Conservation (phyloP, 1,284 basidiomycete species). For the Cutaneotrichosporon arboriforme region DNA sequence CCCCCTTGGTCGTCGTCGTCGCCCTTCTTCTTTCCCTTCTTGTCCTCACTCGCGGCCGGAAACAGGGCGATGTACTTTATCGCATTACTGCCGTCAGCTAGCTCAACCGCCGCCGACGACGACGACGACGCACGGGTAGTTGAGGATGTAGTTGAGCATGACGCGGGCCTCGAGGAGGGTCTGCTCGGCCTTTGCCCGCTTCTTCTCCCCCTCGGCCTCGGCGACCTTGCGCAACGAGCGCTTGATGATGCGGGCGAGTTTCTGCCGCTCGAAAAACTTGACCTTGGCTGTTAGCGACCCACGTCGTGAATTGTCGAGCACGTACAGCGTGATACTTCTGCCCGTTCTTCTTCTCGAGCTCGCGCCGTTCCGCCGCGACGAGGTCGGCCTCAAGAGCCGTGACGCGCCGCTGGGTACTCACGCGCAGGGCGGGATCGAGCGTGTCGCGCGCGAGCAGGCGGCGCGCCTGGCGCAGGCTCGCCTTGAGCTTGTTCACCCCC, state of each 20-base stretch:
- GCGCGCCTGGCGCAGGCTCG: constrained; percentile 68
- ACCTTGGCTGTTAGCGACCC: constrained; percentile 41
- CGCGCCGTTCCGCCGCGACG: constrained; percentile 55
- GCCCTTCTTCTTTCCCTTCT: constrained; percentile 3
- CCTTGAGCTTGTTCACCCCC: constrained; percentile 62
- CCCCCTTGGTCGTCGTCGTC: constrained; percentile 18
- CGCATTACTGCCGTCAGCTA: constrained; percentile 56
- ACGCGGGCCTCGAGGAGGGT: constrained; percentile 61
- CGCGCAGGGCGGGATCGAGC: constrained; percentile 68
- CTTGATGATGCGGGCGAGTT: constrained; percentile 66
- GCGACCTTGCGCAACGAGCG: constrained; percentile 56
- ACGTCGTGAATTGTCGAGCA: background rate
- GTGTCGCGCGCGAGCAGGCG: constrained; percentile 66
- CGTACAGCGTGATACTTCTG: constrained; percentile 66
- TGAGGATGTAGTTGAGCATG: constrained; percentile 71
- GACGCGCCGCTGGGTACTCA: constrained; percentile 68
- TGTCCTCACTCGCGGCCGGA: constrained; percentile 51
- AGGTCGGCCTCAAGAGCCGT: constrained; percentile 71
- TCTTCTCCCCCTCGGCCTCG: constrained; percentile 47
- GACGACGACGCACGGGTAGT: constrained; percentile 52
- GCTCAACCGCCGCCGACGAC: background rate
- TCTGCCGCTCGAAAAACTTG: constrained; percentile 85
- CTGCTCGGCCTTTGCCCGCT: constrained; percentile 45
- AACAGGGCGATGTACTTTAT: constrained; percentile 82
- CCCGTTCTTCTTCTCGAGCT: constrained; percentile 67